phyloP scores from a whole-genome alignment of 2,329 filamentous ascomycete species.

The Taxawa tesnikishii region DNA sequence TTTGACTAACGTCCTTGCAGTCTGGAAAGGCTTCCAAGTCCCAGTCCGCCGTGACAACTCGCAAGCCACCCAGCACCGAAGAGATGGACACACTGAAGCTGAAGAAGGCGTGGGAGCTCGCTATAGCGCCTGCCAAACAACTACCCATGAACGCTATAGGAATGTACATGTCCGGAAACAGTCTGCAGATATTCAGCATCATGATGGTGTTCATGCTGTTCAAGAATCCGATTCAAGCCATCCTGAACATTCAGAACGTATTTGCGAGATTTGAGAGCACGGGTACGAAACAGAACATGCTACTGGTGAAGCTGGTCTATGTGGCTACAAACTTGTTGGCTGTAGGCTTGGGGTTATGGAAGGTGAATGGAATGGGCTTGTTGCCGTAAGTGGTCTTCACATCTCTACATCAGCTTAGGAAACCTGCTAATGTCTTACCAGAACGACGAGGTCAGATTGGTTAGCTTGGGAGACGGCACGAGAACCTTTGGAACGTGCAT shows the following conservation, averaged over 20 bases:
- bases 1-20: conserved; percentile 6
- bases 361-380: conserved; percentile 91
- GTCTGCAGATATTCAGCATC: conserved; percentile 96
- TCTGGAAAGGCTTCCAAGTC: conserved; percentile 11
- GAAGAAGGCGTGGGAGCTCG: conserved; percentile 98
- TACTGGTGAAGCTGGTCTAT: conserved; percentile 79
- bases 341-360: conserved; percentile 81
- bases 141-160: conserved; percentile 98
- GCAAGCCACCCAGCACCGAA: conserved; percentile 59
- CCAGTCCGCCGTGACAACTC: conserved; percentile 28
- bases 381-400: conserved; percentile 55
- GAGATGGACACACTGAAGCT: conserved; percentile 94
- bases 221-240: conserved; percentile 82
- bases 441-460: conserved; percentile 94
- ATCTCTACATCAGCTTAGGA: neutral
- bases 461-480: conserved; percentile 82
- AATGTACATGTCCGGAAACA: conserved; percentile 99
- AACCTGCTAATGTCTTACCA: conserved; percentile 24
- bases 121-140: conserved; percentile 82
- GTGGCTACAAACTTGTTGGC: conserved; percentile 76
- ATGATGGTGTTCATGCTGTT: conserved; percentile 99
- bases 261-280: conserved; percentile 86
- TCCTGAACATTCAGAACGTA: conserved; percentile 72
- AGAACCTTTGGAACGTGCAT: conserved; percentile 52
- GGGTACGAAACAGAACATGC: conserved; percentile 57